A percentile compares a stretch with the other conserved stretches of the same genome.
phyloP scores from a whole-genome alignment of 2,329 filamentous ascomycete genomes.

The Lasiodiplodia hormozganensis region DNA sequence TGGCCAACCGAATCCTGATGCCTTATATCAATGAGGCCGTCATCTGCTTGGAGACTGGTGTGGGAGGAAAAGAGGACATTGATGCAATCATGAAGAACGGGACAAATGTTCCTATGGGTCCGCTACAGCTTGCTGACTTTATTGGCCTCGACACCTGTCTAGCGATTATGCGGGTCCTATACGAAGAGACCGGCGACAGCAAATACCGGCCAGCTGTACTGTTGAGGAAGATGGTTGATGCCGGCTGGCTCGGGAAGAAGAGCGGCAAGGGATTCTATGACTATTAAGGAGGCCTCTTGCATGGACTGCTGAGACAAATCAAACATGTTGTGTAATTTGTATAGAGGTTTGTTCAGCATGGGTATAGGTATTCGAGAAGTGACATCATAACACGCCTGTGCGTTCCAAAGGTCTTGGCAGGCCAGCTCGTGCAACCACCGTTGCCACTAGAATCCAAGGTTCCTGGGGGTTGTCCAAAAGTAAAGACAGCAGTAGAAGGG shows the following conservation, averaged over 20 bases:
- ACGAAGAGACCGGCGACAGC: slow-evolving; percentile 89
- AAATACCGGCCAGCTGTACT: slow-evolving; percentile 93
- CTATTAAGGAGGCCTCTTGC: slow-evolving; percentile 60
- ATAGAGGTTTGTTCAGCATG: background rate
- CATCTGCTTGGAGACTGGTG: slow-evolving; percentile 91
- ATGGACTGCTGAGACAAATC: slow-evolving; percentile 9
- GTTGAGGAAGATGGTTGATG: slow-evolving; percentile 94
- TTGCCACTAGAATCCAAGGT: background rate
- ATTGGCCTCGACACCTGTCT: slow-evolving; percentile 96
- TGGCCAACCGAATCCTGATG: slow-evolving; percentile 97
- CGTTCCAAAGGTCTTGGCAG: background rate
- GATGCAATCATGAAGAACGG: slow-evolving; percentile 99
- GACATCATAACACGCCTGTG: slow-evolving; percentile 23
- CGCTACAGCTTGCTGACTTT: slow-evolving; percentile 91
- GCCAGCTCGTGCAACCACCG: background rate
- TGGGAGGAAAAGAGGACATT: slow-evolving; percentile 89
- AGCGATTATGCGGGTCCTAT: slow-evolving; percentile 94
- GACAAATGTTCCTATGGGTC: slow-evolving; percentile 98
- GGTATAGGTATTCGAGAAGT: background rate
- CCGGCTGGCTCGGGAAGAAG: slow-evolving; percentile 98
- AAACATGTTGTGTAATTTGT: background rate
- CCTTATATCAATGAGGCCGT: slow-evolving; percentile 99
- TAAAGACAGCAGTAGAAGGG: background rate
- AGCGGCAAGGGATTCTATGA: slow-evolving; percentile 95
- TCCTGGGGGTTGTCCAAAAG: background rate